Evolutionary conservation across 2,329 filamentous ascomycete species (phyloP), one percentile per base, ranked within the genome.

Genomic region (Epichloe glyceriae): DNA sequence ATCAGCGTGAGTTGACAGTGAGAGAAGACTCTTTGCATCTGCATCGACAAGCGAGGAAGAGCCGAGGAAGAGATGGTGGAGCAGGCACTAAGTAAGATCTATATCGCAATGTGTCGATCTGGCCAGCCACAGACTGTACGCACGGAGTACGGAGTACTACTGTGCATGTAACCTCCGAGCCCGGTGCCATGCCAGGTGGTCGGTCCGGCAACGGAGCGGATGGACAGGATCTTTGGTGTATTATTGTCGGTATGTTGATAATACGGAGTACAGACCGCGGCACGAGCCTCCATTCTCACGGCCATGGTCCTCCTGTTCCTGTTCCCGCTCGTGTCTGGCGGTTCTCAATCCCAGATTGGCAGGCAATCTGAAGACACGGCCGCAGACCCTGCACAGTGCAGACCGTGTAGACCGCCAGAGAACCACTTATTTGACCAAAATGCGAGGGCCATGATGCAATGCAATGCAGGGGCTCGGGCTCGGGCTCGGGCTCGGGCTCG

Each of bases 191-290:
- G 26, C 26, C 26, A 11, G 5, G 5, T 19, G 22, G 37, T 41
- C 46, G 22, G 37, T 41, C 46, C 46, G 46, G 46, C 38, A 48
- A 48, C 46, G 46, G 46, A 47, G 45, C 33, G 17, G 43, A 7
- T 10, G 30, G 30, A 30, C 30, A 30, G 30, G 1, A 30, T 30
- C 30, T 30, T 30, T 30, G 30, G 30, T 30, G 30, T 30, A 10
- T 30, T 30, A 30, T 30, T 11, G 11, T 30, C 30, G 11, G 30
- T 4, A 11, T 30, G 8, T 30, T 30, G 30, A 30, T 30, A 30
- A 10, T 4, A 30, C 10, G 8, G 8, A 30, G 30, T 2, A 8
- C 26, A 30, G 7, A 30, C 26, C 26, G 10, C 26, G 26, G 26
- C 26, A 30, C 26, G 26, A 30, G 26, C 11, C 26, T 30, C n/a